Evolutionary conservation across 2,329 filamentous ascomycete species (phyloP).

Genomic region (Fusarium albidum): DNA sequence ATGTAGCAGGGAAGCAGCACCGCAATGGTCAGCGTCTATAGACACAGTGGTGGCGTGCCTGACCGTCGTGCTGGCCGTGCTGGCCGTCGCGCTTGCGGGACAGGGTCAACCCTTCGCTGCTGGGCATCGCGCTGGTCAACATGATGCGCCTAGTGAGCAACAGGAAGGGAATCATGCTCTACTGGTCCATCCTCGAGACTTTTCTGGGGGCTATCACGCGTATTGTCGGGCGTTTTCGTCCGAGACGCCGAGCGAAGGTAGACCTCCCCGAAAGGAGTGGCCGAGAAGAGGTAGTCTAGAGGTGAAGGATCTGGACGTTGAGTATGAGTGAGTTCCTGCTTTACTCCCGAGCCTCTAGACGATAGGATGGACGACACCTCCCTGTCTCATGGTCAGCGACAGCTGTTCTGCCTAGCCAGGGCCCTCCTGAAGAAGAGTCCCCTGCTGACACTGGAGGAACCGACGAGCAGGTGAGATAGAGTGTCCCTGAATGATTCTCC

Average conservation of each 20-base stretch:
- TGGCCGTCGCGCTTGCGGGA: slow-evolving; percentile 49
- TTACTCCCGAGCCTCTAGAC: no score
- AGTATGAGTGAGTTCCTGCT: slow-evolving; percentile 38
- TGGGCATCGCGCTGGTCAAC: slow-evolving; percentile 50
- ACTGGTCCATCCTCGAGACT: slow-evolving; percentile 43
- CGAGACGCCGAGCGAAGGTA: slow-evolving; percentile 36
- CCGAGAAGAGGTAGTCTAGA: slow-evolving; percentile 35
- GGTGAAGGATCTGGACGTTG: slow-evolving; percentile 34
- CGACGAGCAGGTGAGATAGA: slow-evolving; percentile 49
- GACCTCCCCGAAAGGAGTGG: slow-evolving; percentile 29
- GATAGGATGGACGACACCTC: slow-evolving; percentile 47
- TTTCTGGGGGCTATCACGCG: slow-evolving; percentile 42
- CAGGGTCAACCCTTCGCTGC: slow-evolving; percentile 42
- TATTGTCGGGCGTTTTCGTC: slow-evolving; percentile 40
- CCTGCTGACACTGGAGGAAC: slow-evolving; percentile 48
- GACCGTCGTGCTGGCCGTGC: slow-evolving; percentile 47
- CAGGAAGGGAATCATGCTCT: slow-evolving; percentile 40
- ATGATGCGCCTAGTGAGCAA: slow-evolving; percentile 41
- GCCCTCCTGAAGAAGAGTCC: slow-evolving; percentile 41
- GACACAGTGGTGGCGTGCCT: slow-evolving; percentile 60
- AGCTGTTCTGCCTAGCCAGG: slow-evolving; percentile 45
- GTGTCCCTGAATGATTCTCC: not conserved
- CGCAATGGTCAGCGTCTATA: slow-evolving; percentile 54
- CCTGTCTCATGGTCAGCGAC: slow-evolving; percentile 45
- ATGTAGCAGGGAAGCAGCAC: not conserved